Percentiles rank a stretch among this genome's conserved stretches.
Evolutionary conservation across 2,329 filamentous ascomycete species (phyloP).

Genomic region (Diaporthe sp.): DNA sequence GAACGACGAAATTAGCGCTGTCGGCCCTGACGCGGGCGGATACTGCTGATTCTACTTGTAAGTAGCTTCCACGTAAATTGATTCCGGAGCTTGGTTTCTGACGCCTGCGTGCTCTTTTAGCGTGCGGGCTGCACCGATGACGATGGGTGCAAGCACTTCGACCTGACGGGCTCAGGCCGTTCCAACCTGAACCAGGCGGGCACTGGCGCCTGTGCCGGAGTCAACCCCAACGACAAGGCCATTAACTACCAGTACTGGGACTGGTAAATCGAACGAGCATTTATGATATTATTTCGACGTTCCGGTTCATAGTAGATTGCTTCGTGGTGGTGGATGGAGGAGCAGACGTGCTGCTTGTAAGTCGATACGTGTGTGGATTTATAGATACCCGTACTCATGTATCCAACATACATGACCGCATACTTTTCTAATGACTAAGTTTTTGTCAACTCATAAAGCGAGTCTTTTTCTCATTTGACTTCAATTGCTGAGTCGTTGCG

Average conservation of each 20-base stretch:
- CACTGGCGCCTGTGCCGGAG: neutral
- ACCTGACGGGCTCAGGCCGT: neutral
- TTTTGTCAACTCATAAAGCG: neutral
- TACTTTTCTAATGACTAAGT: neutral
- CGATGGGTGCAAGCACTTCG: neutral
- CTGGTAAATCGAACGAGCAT: no score
- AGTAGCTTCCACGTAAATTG: neutral
- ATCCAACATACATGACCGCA: neutral
- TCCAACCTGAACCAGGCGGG: neutral
- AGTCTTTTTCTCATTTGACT: neutral
- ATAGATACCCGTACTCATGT: neutral
- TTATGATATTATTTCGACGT: neutral
- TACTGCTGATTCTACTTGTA: slow-evolving; percentile 1
- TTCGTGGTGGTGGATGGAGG: no score
- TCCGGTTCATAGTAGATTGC: accelerated
- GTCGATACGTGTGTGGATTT: neutral
- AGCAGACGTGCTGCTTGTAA: neutral
- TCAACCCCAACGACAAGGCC: neutral
- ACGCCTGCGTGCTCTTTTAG: neutral
- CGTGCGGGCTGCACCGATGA: neutral
- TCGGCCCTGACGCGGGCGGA: neutral
- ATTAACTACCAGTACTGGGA: slow-evolving; percentile 1
- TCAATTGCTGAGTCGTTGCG: neutral
- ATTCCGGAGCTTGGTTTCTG: neutral
- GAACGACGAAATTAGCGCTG: slow-evolving; percentile 1